A percentile compares a stretch with the other conserved stretches of the same genome.
Conservation (phyloP, 2,329 filamentous ascomycete genomes). For the Hymenoscyphus linearis region DNA sequence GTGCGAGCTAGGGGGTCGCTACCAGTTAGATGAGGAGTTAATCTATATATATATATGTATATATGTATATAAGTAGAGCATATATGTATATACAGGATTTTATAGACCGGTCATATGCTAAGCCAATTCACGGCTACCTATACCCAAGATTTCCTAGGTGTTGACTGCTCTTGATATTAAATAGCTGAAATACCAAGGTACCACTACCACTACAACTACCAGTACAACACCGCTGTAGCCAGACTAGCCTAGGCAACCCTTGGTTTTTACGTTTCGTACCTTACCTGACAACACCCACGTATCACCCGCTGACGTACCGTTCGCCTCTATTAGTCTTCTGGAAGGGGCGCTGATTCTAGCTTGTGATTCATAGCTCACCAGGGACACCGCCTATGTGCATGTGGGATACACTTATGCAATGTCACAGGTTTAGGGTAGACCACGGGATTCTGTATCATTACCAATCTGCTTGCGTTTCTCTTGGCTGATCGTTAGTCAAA, state of each 20-base stretch:
- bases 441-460: background rate
- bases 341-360: background rate
- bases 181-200: too few relatives aligned
- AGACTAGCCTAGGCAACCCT: background rate
- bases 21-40: background rate
- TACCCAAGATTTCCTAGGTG: too few relatives aligned
- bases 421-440: background rate
- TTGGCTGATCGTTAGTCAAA: too few relatives aligned
- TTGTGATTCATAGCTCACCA: background rate
- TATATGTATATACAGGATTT: too few relatives aligned
- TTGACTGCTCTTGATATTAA: too few relatives aligned
- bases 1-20: background rate
- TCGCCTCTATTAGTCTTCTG: slow-evolving; percentile 5
- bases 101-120: too few relatives aligned
- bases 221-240: too few relatives aligned
- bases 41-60: too few relatives aligned
- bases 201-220: too few relatives aligned
- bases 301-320: slow-evolving; percentile 13
- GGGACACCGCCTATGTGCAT: background rate
- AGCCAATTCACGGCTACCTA: too few relatives aligned
- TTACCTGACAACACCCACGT: background rate
- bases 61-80: too few relatives aligned
- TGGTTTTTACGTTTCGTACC: background rate
- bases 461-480: background rate
- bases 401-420: background rate